Conservation (phyloP, 1,284 basidiomycete genomes). For the Schizophyllum commune region DNA sequence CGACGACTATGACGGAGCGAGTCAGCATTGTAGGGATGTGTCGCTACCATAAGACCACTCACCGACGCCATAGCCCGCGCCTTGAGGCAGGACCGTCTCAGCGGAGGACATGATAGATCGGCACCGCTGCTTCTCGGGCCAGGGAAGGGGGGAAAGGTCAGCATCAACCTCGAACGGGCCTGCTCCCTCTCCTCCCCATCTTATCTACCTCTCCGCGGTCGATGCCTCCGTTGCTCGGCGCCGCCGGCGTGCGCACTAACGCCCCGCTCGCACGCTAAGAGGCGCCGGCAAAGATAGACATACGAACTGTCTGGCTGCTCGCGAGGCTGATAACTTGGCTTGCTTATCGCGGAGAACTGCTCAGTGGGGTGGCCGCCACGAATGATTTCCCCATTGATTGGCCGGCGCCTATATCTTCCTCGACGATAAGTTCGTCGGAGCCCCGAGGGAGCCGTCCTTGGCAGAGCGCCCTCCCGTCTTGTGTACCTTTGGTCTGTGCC, state of each 20-base stretch:
- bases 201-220: neutral
- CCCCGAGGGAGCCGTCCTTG: too few species aligned
- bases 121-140: neutral
- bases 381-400: too few species aligned
- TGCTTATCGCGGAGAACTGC: too few species aligned
- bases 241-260: neutral
- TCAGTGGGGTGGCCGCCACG: too few species aligned
- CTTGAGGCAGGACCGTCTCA: slow-evolving; percentile 46
- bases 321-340: too few species aligned
- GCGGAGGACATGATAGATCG: slow-evolving; percentile 1
- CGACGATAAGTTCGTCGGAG: too few species aligned
- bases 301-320: too few species aligned
- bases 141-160: neutral
- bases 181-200: neutral
- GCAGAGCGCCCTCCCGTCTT: too few species aligned
- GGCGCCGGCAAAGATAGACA: too few species aligned
- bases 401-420: too few species aligned
- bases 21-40: slow-evolving; percentile 2
- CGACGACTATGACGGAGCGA: slow-evolving; percentile 31
- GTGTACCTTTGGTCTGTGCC: too few species aligned
- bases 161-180: neutral
- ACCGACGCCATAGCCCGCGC: slow-evolving; percentile 82
- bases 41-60: slow-evolving; percentile 20
- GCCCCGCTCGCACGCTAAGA: neutral
- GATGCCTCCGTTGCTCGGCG: neutral